These are phyloP conservation scores for Candida golubevii DNA, from an alignment of 805 yeast genomes.

Conservation along the genomic window DNA sequence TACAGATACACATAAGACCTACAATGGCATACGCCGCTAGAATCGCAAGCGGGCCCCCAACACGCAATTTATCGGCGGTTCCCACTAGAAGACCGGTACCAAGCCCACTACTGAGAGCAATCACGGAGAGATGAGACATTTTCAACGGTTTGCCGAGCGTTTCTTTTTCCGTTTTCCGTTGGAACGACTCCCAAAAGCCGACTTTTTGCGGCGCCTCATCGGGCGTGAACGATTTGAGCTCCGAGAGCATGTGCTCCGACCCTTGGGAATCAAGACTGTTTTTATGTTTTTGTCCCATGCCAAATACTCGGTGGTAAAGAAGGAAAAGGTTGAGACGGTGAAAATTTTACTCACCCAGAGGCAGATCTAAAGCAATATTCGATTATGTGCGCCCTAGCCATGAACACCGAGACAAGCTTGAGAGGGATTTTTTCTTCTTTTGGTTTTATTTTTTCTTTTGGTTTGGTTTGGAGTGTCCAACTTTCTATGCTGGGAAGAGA, in stretches of 20 bases:
- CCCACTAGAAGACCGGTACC: constrained; percentile 44
- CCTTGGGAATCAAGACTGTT: constrained; percentile 1
- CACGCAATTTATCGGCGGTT: constrained; percentile 25
- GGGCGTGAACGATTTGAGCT: constrained; percentile 10
- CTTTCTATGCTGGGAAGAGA: no score
- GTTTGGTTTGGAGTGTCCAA: no score
- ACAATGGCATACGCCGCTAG: constrained; percentile 22
- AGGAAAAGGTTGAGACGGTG: no score
- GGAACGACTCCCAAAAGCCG: constrained; percentile 15
- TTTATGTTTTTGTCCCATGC: neutral
- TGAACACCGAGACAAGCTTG: no score
- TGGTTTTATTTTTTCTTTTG: no score
- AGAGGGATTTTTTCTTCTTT: no score
- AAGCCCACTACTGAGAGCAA: constrained; percentile 35
- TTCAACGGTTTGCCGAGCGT: constrained; percentile 12
- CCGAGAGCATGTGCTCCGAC: constrained; percentile 7
- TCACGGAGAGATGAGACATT: constrained; percentile 28
- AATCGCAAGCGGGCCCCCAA: constrained; percentile 24
- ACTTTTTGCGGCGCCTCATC: constrained; percentile 1
- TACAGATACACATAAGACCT: constrained; percentile 26
- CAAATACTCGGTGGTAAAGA: no score
- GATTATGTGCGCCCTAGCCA: no score
- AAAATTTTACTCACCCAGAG: no score
- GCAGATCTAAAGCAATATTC: no score
- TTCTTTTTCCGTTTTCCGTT: constrained; percentile 11